Evolutionary conservation across 768 basidiomycete genomes (phyloP), one percentile per base, ranked within the genome.

Genomic region (Gymnopilus dilepis): DNA sequence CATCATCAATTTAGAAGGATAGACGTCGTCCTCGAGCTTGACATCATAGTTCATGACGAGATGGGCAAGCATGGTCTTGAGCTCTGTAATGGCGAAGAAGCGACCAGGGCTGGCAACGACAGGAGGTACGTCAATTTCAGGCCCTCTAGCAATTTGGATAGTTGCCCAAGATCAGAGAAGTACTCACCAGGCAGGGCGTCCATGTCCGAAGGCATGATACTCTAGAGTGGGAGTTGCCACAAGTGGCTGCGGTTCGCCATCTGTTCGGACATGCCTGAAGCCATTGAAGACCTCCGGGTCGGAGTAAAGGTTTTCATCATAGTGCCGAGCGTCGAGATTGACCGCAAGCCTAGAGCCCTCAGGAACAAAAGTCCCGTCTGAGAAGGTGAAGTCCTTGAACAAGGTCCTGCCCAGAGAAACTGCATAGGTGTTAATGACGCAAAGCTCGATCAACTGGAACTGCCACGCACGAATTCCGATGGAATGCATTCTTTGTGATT

Each of bases 31-130:
- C 37, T 72, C 73, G 43, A 76, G 63, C 58, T 76, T 79, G 48
- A 84, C 62, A 62, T 80, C 80, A 60, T 78, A 81, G 45, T 74
- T 72, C 56, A 70, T 40, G 21, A 84, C 63, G 19, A 80, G 62
- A 37, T 82, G 73, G 0, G 82, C 80, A 41, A 86, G 57, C 73
- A 84, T 78, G 0, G 74, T 59, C 64, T 84, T 84, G 26, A 84
- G 47, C 61, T 78, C 77, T 6, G 60, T 67, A 0, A 78, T 73
- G 2, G 79, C 80, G 60, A 84, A 81, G 67, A 80, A 82, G 0
- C 82, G 75, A 19, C 81, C 76, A 6, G 78, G 76, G 47, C 74
- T 64, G 15, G 9, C n/a, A n/a, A n/a, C n/a, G n/a, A n/a, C n/a
- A n/a, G n/a, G n/a, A n/a, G n/a, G n/a, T n/a, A n/a, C n/a, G n/a